Base-by-base conservation (phyloP, 2,329 filamentous ascomycete genomes). In the Capronia coronata region DNA sequence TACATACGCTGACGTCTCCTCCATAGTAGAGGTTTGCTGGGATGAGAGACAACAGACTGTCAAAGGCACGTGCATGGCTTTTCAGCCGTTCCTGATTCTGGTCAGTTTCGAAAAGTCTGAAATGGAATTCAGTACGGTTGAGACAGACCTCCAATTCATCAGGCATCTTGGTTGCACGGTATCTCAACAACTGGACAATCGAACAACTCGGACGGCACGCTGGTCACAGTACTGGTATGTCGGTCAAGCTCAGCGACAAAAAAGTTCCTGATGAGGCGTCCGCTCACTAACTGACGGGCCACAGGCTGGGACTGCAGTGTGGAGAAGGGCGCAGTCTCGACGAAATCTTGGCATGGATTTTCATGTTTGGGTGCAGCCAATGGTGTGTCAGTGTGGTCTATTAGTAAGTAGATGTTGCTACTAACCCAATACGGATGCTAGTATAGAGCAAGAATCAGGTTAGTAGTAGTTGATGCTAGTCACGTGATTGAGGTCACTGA, bases 11-110 rank as follows among this genome's bases (percentile, higher is more conserved):
- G 55, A 78, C 85, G 65, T 94, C 88, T 66, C 90, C 82, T 48
- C 84, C 87, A 62, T 94, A 95, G 70, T 95, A 95, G 62, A 88
- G 82, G 69, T 93, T 90, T 54, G 88, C 87, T 34, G 90, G 88
- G 51, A 94, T 94, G 56, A 95, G 75, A 50, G 87, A 91, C 66
- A 95, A 74, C 44, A 95, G 74, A 39, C 87, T 87, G 69, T 94
- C 85, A 63, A 95, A 94, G 58, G 87, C 85, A 70, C 87, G 79
- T 57, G 86, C 76, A 66, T 73, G 70, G 64, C 70, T 72, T 62
- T 69, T 69, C 55, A 75, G 65, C 58, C 71, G 69, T 61, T 73
- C 70, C 72, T 75, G 60, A 47, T 50, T 48, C 63, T 55, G 56
- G 37, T 61, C 37, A 60, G 58, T 46, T 41, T 44, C 39, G n/a